phyloP scores from a whole-genome alignment of 805 yeast species.

The Wickerhamomyces rabaulensis region DNA sequence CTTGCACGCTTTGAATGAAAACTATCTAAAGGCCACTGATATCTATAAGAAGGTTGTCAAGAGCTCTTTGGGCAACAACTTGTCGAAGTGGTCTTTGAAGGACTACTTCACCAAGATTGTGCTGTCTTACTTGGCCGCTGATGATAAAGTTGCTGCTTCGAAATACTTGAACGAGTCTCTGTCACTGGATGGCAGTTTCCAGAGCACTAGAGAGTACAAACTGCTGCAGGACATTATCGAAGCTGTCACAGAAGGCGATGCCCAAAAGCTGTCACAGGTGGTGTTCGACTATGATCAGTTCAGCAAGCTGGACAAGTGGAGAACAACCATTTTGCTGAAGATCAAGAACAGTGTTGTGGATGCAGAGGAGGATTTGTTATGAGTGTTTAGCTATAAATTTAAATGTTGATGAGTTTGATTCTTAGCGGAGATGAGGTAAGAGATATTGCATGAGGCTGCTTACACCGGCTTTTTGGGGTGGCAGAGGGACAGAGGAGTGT shows the following conservation, averaged over 20 bases:
- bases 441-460: constrained; percentile 3
- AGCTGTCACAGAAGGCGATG: constrained; percentile 75
- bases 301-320: constrained; percentile 84
- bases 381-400: constrained; percentile 1
- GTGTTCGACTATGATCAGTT: constrained; percentile 85
- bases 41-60: constrained; percentile 75
- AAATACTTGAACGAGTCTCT: constrained; percentile 60
- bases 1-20: constrained; percentile 69
- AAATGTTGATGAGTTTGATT: neutral
- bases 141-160: constrained; percentile 81
- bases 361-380: constrained; percentile 59
- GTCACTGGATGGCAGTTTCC: constrained; percentile 73
- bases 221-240: constrained; percentile 62
- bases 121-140: constrained; percentile 76
- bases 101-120: constrained; percentile 85
- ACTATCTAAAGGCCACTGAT: constrained; percentile 70
- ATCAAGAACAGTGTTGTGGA: constrained; percentile 70
- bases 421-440: constrained; percentile 11
- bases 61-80: constrained; percentile 64
- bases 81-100: constrained; percentile 87
- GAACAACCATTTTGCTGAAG: constrained; percentile 75
- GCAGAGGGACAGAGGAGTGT: too few species aligned
- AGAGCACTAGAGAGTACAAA: constrained; percentile 68
- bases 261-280: constrained; percentile 66
- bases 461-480: neutral